Percentiles rank a stretch among this genome's conserved stretches.
Evolutionary conservation across 345 rosid genomes (phyloP).

Genomic region (Gossypium raimondii): DNA sequence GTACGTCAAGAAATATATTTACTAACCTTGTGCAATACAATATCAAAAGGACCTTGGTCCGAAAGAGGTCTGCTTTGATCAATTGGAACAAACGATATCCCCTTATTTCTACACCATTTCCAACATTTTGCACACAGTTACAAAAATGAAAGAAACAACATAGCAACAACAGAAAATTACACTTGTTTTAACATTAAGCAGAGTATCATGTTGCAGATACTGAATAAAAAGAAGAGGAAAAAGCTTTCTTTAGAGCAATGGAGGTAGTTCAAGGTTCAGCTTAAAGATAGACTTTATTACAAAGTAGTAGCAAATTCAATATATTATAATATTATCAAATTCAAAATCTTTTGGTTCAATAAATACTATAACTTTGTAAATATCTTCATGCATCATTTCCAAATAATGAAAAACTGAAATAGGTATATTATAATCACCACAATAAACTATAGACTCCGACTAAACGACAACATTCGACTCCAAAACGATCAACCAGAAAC

Average conservation of each 20-base stretch:
- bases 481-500: conserved; percentile 14
- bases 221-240: neutral
- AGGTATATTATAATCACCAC: neutral
- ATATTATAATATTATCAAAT: neutral
- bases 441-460: neutral
- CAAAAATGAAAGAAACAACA: neutral
- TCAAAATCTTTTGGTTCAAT: neutral
- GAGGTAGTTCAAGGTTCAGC: neutral
- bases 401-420: neutral
- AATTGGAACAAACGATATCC: conserved; percentile 67
- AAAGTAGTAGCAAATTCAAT: neutral
- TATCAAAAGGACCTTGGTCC: conserved; percentile 81
- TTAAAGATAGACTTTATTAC: neutral
- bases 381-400: neutral
- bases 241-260: neutral
- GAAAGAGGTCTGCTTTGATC: conserved; percentile 64
- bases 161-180: neutral
- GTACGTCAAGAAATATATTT: neutral
- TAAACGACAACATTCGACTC: neutral
- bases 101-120: conserved; percentile 34
- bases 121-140: conserved; percentile 1
- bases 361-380: neutral
- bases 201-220: neutral
- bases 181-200: neutral
- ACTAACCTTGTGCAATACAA: conserved; percentile 74